These are phyloP conservation scores for Canna indica DNA, from an alignment of 176 grass and related monocot genomes.

Conservation along the genomic window DNA sequence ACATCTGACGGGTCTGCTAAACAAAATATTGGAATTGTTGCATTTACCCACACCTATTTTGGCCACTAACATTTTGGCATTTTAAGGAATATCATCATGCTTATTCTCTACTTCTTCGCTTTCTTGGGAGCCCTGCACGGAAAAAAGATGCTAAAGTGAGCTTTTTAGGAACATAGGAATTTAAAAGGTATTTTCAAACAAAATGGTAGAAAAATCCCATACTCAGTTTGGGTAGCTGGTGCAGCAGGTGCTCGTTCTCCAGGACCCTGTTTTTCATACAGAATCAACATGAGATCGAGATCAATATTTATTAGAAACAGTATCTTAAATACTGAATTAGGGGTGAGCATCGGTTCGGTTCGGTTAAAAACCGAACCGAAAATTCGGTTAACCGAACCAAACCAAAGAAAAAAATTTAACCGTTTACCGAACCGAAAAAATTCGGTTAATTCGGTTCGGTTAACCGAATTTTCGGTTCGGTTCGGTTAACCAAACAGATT, in stretches of 20 bases:
- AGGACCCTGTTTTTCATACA: not conserved
- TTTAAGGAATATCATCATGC: not conserved
- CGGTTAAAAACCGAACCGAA: too few species aligned
- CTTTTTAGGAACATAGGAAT: too few species aligned
- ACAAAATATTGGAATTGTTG: not conserved
- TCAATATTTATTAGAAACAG: not conserved
- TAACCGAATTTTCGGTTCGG: too few species aligned
- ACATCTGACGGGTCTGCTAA: not conserved
- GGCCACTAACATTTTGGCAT: not conserved
- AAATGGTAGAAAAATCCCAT: not conserved
- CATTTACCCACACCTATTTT: too few species aligned
- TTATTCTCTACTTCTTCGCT: not conserved
- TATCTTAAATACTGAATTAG: not conserved
- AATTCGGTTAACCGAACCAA: too few species aligned
- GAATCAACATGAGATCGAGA: not conserved
- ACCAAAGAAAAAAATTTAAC: too few species aligned
- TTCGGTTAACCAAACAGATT: too few species aligned
- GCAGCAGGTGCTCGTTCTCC: not conserved
- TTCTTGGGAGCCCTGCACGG: slow-evolving; percentile 7
- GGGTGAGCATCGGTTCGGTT: too few species aligned
- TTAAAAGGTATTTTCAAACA: not conserved
- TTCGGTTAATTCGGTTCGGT: too few species aligned
- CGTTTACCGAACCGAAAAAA: too few species aligned
- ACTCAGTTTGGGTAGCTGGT: not conserved
- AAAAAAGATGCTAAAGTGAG: not conserved